These are phyloP conservation scores for Crataegus laevigata DNA, from an alignment of 306 rosid genomes.

Conservation along the genomic window DNA sequence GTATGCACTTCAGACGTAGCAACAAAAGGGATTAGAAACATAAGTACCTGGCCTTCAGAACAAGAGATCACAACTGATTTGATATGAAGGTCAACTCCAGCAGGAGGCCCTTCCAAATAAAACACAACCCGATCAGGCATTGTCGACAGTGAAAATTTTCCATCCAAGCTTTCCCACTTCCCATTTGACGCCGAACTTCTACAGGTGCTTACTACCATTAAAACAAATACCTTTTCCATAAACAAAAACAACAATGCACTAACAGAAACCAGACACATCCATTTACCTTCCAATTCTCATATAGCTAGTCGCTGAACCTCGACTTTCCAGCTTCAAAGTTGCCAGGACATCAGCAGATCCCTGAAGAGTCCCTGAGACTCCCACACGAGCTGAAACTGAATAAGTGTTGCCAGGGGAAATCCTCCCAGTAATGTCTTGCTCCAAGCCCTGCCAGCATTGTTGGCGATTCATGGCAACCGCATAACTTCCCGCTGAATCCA, in stretches of 20 bases:
- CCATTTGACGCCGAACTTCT: slow-evolving; percentile 59
- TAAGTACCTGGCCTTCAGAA: slow-evolving; percentile 41
- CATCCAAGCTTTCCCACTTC: slow-evolving; percentile 75
- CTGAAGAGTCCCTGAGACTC: slow-evolving; percentile 59
- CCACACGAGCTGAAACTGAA: slow-evolving; percentile 64
- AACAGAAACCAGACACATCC: not conserved
- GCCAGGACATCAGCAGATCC: slow-evolving; percentile 65
- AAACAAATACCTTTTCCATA: slow-evolving; percentile 1
- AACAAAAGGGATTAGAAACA: slow-evolving; percentile 7
- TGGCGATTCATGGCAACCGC: slow-evolving; percentile 62
- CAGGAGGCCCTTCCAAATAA: slow-evolving; percentile 92
- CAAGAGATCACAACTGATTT: slow-evolving; percentile 49
- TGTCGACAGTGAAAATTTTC: slow-evolving; percentile 56
- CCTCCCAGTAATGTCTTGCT: slow-evolving; percentile 67
- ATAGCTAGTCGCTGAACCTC: slow-evolving; percentile 50
- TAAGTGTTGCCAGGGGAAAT: slow-evolving; percentile 50
- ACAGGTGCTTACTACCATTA: slow-evolving; percentile 21
- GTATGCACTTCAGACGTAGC: not conserved
- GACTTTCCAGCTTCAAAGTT: slow-evolving; percentile 64
- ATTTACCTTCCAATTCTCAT: slow-evolving; percentile 67
- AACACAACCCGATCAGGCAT: slow-evolving; percentile 52
- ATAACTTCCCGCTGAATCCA: slow-evolving; percentile 25
- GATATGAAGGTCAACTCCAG: slow-evolving; percentile 67
- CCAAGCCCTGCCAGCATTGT: slow-evolving; percentile 94
- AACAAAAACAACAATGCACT: not conserved